Evolutionary conservation across 805 yeast genomes (phyloP).

Genomic region (Cyberlindnera amylophila): DNA sequence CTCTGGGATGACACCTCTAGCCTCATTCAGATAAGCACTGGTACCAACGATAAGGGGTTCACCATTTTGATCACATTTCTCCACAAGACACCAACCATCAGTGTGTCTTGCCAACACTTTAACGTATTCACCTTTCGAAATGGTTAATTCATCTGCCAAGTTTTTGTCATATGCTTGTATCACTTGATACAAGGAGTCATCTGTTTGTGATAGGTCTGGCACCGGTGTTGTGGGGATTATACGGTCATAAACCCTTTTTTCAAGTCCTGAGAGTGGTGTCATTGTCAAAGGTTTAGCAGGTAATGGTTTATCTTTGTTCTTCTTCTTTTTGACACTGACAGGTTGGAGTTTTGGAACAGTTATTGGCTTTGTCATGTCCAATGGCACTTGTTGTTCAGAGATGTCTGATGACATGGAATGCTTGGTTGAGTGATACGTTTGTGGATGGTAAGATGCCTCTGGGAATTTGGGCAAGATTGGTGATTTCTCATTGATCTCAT

Average conservation of each 20-base stretch:
- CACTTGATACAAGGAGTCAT: constrained; percentile 22
- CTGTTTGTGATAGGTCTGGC: constrained; percentile 10
- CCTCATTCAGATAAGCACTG: constrained; percentile 31
- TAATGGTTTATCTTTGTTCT: constrained; percentile 16
- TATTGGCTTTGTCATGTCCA: constrained; percentile 3
- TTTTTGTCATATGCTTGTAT: constrained; percentile 27
- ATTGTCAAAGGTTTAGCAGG: constrained; percentile 16
- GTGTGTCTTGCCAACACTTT: constrained; percentile 37
- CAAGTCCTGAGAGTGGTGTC: constrained; percentile 19
- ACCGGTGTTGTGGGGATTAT: constrained; percentile 22
- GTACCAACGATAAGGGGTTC: constrained; percentile 5
- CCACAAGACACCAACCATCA: constrained; percentile 43
- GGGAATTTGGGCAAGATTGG: constrained; percentile 26
- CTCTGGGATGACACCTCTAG: constrained; percentile 40
- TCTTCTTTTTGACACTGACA: constrained; percentile 3
- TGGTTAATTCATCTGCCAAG: constrained; percentile 35
- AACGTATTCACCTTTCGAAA: constrained; percentile 31
- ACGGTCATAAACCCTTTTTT: constrained; percentile 17
- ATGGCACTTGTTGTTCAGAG: constrained; percentile 14
- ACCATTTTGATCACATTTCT: constrained; percentile 30
- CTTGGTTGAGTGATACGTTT: constrained; percentile 5
- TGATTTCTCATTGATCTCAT: constrained; percentile 15
- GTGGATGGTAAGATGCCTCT: constrained; percentile 12
- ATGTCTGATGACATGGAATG: constrained; percentile 8
- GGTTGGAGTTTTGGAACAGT: constrained; percentile 19